Conservation (phyloP, 108 stramenopile genomes). For the Chaetoceros tenuissimus region DNA sequence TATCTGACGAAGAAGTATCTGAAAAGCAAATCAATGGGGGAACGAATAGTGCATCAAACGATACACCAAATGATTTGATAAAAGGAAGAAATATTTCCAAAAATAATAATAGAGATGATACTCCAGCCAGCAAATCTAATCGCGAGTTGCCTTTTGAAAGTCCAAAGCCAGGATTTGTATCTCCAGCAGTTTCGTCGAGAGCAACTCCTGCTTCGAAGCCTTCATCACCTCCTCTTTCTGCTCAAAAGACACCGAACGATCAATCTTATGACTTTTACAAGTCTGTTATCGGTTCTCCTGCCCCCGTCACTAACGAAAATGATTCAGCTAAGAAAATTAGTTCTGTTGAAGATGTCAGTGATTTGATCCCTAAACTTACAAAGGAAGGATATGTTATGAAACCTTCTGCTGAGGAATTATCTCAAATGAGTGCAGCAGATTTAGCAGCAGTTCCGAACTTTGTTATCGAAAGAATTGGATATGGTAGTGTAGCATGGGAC, state of each 20-base stretch:
- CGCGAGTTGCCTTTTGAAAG: neutral
- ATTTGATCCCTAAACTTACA: constrained; percentile 57
- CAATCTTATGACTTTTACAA: constrained; percentile 54
- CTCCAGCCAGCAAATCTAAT: neutral
- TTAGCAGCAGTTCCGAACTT: constrained; percentile 82
- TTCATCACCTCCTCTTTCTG: constrained; percentile 2
- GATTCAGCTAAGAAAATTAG: neutral
- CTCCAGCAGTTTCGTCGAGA: neutral
- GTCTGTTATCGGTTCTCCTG: constrained; percentile 35
- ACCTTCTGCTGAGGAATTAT: constrained; percentile 55
- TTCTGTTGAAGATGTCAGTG: too few relatives aligned
- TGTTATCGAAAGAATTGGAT: constrained; percentile 51
- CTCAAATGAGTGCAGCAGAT: constrained; percentile 70
- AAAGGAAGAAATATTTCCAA: neutral
- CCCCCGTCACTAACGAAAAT: neutral
- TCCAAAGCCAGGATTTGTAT: neutral
- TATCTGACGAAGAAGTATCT: constrained; percentile 20
- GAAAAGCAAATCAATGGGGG: neutral
- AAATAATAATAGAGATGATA: neutral
- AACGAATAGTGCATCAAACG: neutral
- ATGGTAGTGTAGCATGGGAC: constrained; percentile 87
- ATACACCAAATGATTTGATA: neutral
- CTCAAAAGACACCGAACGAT: constrained; percentile 5
- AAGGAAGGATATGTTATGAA: constrained; percentile 73
- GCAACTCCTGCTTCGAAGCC: constrained; percentile 13